phyloP scores from a whole-genome alignment of 768 basidiomycete species.

The Lactarius pseudohatsudake region DNA sequence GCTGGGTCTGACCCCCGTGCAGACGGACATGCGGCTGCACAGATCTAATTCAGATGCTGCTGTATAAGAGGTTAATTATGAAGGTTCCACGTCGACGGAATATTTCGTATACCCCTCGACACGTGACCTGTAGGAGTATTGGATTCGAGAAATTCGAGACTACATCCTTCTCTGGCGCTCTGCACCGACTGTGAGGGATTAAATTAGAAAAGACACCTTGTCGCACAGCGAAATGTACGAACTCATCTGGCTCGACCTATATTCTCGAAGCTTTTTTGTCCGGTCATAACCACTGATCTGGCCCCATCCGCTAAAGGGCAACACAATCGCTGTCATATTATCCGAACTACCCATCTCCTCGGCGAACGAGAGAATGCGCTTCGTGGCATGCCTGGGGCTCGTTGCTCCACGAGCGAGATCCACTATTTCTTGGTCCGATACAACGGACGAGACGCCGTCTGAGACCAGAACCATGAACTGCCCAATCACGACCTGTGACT shows the following conservation, averaged over 20 bases:
- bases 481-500: constrained; percentile 70
- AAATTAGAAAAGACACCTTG: not conserved
- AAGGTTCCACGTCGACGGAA: not conserved
- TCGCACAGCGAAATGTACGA: constrained; percentile 28
- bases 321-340: constrained; percentile 87
- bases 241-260: constrained; percentile 49
- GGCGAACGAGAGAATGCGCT: constrained; percentile 78
- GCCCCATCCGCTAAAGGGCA: constrained; percentile 93
- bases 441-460: constrained; percentile 87
- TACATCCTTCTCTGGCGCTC: constrained; percentile 71
- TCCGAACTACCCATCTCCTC: constrained; percentile 88
- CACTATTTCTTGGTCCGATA: constrained; percentile 93
- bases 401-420: constrained; percentile 76
- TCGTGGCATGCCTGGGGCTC: constrained; percentile 79
- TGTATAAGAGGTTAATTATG: not conserved
- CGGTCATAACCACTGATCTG: constrained; percentile 74
- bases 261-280: constrained; percentile 82
- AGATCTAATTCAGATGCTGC: constrained; percentile 45
- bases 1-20: constrained; percentile 89
- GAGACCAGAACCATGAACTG: constrained; percentile 87
- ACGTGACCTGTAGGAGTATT: not conserved
- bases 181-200: constrained; percentile 49
- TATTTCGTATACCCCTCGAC: not conserved
- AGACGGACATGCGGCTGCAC: constrained; percentile 85
- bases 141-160: not conserved